Evolutionary conservation across 129 eudicot species (phyloP).

Genomic region (Pittosporum tobira): DNA sequence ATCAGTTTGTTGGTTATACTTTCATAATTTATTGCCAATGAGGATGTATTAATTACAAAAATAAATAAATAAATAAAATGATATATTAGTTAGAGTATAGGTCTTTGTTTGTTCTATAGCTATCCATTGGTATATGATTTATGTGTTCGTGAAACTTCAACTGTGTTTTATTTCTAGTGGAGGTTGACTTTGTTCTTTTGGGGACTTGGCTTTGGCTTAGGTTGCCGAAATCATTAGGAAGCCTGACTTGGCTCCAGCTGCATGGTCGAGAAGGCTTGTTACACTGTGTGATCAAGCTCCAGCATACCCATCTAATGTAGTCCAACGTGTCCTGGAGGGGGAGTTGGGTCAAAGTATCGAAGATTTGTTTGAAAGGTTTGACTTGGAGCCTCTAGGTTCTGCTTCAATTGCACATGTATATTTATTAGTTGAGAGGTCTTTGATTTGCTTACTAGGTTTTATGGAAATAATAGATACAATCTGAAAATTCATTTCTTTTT

Average conservation of each 20-base stretch:
- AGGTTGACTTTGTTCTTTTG: background rate
- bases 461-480: background rate
- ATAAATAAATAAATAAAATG: too few species aligned
- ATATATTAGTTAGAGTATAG: background rate
- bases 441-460: background rate
- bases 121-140: background rate
- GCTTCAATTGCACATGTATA: slow-evolving; percentile 97
- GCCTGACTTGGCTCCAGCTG: slow-evolving; percentile 94
- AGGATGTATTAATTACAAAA: too few species aligned
- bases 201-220: slow-evolving; percentile 21
- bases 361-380: slow-evolving; percentile 74
- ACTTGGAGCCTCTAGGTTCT: slow-evolving; percentile 73
- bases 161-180: background rate
- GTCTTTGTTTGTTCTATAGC: background rate
- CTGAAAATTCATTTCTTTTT: too few species aligned
- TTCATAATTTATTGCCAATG: too few species aligned
- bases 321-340: slow-evolving; percentile 62
- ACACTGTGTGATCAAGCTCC: slow-evolving; percentile 96
- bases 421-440: background rate
- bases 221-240: slow-evolving; percentile 90
- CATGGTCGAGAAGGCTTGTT: slow-evolving; percentile 90
- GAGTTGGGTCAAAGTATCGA: slow-evolving; percentile 63
- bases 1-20: too few species aligned
- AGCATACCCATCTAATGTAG: slow-evolving; percentile 52
- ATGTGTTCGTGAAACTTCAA: background rate